Evolutionary conservation across 2,329 filamentous ascomycete species (phyloP).

Genomic region (Aspergillus sp.): DNA sequence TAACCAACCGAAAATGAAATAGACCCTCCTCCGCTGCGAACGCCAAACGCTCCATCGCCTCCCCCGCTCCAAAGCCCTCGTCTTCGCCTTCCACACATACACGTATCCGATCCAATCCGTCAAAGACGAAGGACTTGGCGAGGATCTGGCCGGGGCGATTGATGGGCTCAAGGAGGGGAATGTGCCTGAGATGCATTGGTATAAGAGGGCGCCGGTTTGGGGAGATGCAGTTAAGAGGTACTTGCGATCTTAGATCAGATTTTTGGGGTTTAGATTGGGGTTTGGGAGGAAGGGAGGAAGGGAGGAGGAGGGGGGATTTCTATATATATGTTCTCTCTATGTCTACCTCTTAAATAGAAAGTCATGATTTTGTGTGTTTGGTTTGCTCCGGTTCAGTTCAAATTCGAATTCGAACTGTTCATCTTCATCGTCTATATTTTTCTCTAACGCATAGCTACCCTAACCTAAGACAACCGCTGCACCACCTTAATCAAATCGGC

Average conservation of each 20-base stretch:
- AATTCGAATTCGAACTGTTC: not conserved
- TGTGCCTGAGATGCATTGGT: conserved; percentile 57
- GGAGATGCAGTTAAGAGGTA: conserved; percentile 55
- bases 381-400: not conserved
- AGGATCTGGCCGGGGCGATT: conserved; percentile 56
- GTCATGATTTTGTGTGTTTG: not conserved
- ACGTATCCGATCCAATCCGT: conserved; percentile 56
- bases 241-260: conserved; percentile 32
- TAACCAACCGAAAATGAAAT: not conserved
- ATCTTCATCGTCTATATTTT: not conserved
- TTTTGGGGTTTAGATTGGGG: no score
- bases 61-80: conserved; percentile 52
- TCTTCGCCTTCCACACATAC: conserved; percentile 66
- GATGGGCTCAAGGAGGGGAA: conserved; percentile 59
- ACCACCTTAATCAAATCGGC: conserved; percentile 88
- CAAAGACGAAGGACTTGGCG: conserved; percentile 56
- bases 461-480: conserved; percentile 56
- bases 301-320: no score
- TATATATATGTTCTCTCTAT: no score
- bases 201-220: conserved; percentile 60
- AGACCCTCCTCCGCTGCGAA: conserved; percentile 55
- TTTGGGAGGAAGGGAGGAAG: no score
- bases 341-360: not conserved
- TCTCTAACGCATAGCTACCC: not conserved
- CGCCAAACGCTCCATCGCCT: conserved; percentile 62